Base-by-base conservation (phyloP, 768 basidiomycete genomes). In the Kwoniella europaea region DNA sequence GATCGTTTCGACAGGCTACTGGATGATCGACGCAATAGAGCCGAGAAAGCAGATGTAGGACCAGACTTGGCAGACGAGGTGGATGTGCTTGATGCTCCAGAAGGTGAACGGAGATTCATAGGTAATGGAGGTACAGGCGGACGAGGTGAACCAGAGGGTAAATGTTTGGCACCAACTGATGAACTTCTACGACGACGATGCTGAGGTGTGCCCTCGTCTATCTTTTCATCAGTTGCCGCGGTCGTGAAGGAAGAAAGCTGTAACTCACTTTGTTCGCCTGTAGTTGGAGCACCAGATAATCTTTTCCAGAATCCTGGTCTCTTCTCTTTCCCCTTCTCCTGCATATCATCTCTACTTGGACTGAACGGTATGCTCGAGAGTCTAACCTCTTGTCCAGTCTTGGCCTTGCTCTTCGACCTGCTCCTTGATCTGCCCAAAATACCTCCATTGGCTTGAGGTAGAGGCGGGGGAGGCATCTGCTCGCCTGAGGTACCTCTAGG, bases 381-480 rank as follows among this genome's bases (percentile, higher is more conserved):
- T 56, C 74, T 74, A 42, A 71, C 42, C 10, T 66, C 65, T 15
- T 62, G 52, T 42, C 24, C 57, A 2, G 61, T n/a, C 20, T 63
- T 60, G 5, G 27, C 43, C 42, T 59, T 68, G 35, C 35, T 64
- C 67, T 59, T 76, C 4, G 74, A 68, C 16, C 62, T 59, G 46
- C 75, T 75, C 53, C 71, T 74, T 10, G 70, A 69, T 16, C 69
- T 61, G 50, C 29, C 59, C 27, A 55, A 42, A 16, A 24, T 53
- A 18, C 50, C 53, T 41, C 60, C 35, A 20, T 64, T 20, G 35
- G 55, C 57, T 29, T n/a, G 10, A 9, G 79, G 79, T 10, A 76
- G 16, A 9, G 79, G 73, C 16, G 79, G 79, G 44, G 79, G 79
- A 44, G 79, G 79, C 79, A 80, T 80, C 15, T 69, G 69, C 54